A percentile compares a stretch with the other conserved stretches of the same genome.
Evolutionary conservation across 768 basidiomycete species (phyloP).

Genomic region (Suillus tomentosus): DNA sequence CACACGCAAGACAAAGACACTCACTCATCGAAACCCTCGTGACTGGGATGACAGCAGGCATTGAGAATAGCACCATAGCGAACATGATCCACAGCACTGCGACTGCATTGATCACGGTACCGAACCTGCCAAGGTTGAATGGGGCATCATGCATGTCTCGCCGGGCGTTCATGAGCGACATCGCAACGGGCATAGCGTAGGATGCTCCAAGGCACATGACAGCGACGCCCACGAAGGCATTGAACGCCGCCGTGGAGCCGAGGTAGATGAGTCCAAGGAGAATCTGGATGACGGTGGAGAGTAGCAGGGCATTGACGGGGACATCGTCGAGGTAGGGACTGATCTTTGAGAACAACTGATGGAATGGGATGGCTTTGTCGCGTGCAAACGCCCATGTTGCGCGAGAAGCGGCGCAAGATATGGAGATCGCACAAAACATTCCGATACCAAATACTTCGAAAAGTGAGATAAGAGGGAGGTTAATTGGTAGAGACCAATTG

Average conservation of each 20-base stretch:
- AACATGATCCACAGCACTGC: constrained; percentile 64
- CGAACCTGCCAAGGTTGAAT: constrained; percentile 49
- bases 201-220: constrained; percentile 66
- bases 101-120: constrained; percentile 46
- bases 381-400: constrained; percentile 74
- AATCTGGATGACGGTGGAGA: constrained; percentile 59
- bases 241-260: constrained; percentile 63
- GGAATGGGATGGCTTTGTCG: constrained; percentile 64
- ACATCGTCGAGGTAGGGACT: constrained; percentile 44
- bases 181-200: constrained; percentile 62
- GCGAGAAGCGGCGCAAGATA: constrained; percentile 66
- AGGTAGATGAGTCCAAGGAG: constrained; percentile 65
- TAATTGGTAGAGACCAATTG: not conserved
- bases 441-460: constrained; percentile 52
- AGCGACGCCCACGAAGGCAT: constrained; percentile 67
- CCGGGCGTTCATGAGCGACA: constrained; percentile 49
- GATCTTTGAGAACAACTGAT: constrained; percentile 49
- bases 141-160: constrained; percentile 50
- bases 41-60: constrained; percentile 65
- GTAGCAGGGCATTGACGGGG: constrained; percentile 61
- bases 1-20: constrained; percentile 15
- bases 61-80: constrained; percentile 66
- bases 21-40: constrained; percentile 51
- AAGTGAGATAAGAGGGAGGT: constrained; percentile 4
- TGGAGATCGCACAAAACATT: constrained; percentile 67